These are phyloP conservation scores for Miamiensis avidus DNA, from an alignment of 169 alveolate genomes.

Conservation along the genomic window DNA sequence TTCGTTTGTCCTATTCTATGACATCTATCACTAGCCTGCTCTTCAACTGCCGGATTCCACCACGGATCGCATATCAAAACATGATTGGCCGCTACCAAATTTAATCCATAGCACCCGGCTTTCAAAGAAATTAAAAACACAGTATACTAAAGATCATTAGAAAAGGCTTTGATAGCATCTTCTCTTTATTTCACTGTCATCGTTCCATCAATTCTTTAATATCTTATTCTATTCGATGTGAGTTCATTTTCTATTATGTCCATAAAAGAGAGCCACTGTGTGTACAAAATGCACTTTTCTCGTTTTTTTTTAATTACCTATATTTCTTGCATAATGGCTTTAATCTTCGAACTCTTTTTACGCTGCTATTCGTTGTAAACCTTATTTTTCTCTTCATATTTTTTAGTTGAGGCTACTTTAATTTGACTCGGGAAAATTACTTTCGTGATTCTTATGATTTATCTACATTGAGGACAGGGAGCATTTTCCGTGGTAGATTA, in stretches of 20 bases:
- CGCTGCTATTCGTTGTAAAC: not conserved
- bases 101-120: constrained; percentile 92
- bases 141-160: constrained; percentile 42
- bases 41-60: constrained; percentile 99
- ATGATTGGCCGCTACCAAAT: constrained; percentile 96
- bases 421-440: not conserved
- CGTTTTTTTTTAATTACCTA: not conserved
- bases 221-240: not conserved
- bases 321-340: not conserved
- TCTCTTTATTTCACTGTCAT: constrained; percentile 45
- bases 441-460: not conserved
- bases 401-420: not conserved
- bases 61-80: constrained; percentile 97
- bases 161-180: constrained; percentile 34
- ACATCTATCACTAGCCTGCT: constrained; percentile 97
- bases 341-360: not conserved
- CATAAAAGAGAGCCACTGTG: not conserved
- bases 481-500: not conserved
- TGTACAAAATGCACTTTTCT: not conserved
- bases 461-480: not conserved
- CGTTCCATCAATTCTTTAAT: constrained; percentile 58
- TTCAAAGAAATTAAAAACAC: constrained; percentile 73
- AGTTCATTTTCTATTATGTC: not conserved
- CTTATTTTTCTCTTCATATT: not conserved
- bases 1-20: constrained; percentile 97